Conservation (phyloP, 2,329 filamentous ascomycete genomes). For the Claviceps sp. region DNA sequence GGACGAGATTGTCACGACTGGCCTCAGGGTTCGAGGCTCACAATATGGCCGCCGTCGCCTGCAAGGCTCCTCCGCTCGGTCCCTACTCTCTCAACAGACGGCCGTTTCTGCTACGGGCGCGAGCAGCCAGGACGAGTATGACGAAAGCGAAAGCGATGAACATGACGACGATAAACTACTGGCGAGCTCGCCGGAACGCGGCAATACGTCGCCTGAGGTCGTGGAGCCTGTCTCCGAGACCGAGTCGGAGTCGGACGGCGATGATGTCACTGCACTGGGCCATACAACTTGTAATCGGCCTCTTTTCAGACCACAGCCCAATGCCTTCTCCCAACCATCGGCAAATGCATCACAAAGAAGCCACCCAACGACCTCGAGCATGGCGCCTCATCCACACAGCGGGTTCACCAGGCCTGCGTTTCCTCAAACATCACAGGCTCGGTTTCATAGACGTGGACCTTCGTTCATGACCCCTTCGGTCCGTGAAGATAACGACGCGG, state of each 20-base stretch:
- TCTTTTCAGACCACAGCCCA: conserved; percentile 74
- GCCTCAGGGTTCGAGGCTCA: conserved; percentile 60
- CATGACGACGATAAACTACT: conserved; percentile 53
- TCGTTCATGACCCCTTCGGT: conserved; percentile 62
- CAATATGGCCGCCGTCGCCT: conserved; percentile 41
- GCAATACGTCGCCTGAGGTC: conserved; percentile 21
- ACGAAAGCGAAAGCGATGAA: conserved; percentile 79
- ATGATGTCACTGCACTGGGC: conserved; percentile 73
- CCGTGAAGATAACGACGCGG: conserved; percentile 84
- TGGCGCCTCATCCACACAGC: conserved; percentile 35
- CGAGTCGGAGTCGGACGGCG: conserved; percentile 44
- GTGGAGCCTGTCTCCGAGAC: conserved; percentile 32
- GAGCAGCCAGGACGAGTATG: conserved; percentile 89
- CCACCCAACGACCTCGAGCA: conserved; percentile 35
- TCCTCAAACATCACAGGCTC: conserved; percentile 32
- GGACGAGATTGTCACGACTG: conserved; percentile 85
- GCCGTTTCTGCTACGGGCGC: conserved; percentile 30
- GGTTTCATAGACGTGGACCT: conserved; percentile 31
- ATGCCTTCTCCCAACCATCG: conserved; percentile 80
- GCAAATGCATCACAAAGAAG: conserved; percentile 32
- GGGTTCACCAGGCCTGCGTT: conserved; percentile 38
- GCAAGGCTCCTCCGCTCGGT: conserved; percentile 17
- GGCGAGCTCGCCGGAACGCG: conserved; percentile 45
- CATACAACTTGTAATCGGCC: conserved; percentile 36
- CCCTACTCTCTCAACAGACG: conserved; percentile 26